Evolutionary conservation across 164 flowering plant genomes (phyloP).

Genomic region (Berberis vulgaris): DNA sequence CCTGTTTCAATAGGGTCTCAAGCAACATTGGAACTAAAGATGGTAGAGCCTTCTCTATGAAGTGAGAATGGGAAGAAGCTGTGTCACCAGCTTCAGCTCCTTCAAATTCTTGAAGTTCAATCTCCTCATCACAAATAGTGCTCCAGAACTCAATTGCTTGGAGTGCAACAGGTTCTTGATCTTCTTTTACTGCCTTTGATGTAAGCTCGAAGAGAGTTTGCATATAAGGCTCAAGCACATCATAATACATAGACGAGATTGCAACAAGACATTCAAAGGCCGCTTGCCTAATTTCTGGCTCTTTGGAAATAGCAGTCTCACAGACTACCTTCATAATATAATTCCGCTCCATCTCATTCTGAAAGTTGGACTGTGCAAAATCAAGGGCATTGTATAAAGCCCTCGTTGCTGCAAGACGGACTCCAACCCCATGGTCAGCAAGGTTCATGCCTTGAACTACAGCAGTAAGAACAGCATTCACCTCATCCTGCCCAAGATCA

Average conservation of each 20-base stretch:
- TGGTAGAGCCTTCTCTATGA: slow-evolving; percentile 65
- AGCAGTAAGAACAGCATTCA: slow-evolving; percentile 71
- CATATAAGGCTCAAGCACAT: slow-evolving; percentile 65
- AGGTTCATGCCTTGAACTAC: slow-evolving; percentile 85
- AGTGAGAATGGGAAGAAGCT: slow-evolving; percentile 35
- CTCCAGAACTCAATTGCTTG: slow-evolving; percentile 92
- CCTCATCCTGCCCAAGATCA: slow-evolving; percentile 68
- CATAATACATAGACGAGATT: slow-evolving; percentile 71
- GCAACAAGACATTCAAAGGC: slow-evolving; percentile 82
- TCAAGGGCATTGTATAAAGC: slow-evolving; percentile 72
- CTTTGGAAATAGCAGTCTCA: slow-evolving; percentile 57
- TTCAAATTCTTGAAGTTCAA: slow-evolving; percentile 56
- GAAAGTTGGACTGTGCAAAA: slow-evolving; percentile 76
- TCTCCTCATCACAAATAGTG: slow-evolving; percentile 78
- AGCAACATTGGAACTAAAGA: slow-evolving; percentile 66
- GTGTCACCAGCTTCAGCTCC: slow-evolving; percentile 38
- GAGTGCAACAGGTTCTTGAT: slow-evolving; percentile 67
- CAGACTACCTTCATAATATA: slow-evolving; percentile 81
- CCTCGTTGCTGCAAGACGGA: slow-evolving; percentile 69
- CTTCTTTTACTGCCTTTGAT: slow-evolving; percentile 60
- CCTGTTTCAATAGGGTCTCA: slow-evolving; percentile 70
- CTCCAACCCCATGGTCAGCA: slow-evolving; percentile 38
- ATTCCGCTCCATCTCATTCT: slow-evolving; percentile 73
- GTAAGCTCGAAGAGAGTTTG: slow-evolving; percentile 63
- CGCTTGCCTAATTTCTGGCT: slow-evolving; percentile 59